These are phyloP conservation scores for Mortierella sp. DNA, from an alignment of 371 early-diverging fungal species.

Conservation along the genomic window DNA sequence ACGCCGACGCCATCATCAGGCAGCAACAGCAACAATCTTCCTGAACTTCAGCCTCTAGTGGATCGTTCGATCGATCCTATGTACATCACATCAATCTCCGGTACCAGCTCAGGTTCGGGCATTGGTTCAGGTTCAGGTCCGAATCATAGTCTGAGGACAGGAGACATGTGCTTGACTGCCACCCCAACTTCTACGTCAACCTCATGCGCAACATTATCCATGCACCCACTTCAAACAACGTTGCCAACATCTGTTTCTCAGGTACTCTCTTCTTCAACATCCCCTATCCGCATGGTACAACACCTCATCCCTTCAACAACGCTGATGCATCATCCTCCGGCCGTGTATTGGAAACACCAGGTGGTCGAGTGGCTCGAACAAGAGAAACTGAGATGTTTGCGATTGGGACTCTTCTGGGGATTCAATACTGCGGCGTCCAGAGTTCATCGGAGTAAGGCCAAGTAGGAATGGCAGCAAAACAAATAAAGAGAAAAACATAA, in stretches of 20 bases:
- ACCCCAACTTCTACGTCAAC: constrained; percentile 11
- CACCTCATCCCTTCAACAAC: constrained; percentile 35
- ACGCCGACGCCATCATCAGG: not conserved
- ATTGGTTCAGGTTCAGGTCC: no score
- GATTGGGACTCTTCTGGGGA: constrained; percentile 47
- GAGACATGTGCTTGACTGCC: not conserved
- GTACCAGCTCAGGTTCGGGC: not conserved
- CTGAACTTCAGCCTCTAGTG: constrained; percentile 4
- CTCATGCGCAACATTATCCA: constrained; percentile 1
- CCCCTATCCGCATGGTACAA: constrained; percentile 18
- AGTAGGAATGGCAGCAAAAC: no score
- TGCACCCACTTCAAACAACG: constrained; percentile 11
- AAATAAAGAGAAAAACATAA: no score
- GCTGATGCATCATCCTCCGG: constrained; percentile 39
- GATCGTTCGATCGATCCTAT: constrained; percentile 9
- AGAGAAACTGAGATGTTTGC: constrained; percentile 41
- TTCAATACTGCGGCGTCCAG: constrained; percentile 24
- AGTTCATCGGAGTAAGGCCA: constrained; percentile 21
- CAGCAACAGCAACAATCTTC: not conserved
- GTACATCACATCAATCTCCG: not conserved
- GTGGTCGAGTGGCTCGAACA: constrained; percentile 53
- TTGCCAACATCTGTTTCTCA: constrained; percentile 23
- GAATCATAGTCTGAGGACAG: not conserved
- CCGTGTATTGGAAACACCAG: constrained; percentile 50
- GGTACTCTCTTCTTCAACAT: constrained; percentile 18